phyloP scores from a whole-genome alignment of 2,329 filamentous ascomycete species.

The Epichloe sp. region DNA sequence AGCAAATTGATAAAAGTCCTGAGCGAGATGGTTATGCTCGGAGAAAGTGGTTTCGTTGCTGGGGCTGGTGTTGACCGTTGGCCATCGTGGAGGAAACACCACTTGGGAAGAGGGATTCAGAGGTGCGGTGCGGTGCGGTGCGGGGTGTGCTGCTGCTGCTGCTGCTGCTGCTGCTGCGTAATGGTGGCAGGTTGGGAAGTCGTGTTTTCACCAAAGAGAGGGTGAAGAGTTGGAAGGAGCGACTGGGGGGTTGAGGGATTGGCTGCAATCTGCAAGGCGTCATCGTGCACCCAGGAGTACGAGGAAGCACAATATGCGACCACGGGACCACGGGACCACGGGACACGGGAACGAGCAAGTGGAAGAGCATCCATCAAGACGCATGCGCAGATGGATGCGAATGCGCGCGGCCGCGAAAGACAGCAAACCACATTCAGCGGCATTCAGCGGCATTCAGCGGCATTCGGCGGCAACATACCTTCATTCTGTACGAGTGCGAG shows the following conservation, averaged over 20 bases:
- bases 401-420: background rate
- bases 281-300: background rate
- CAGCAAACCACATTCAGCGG: background rate
- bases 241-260: background rate
- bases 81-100: background rate
- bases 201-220: background rate
- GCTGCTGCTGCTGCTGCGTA: background rate
- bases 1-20: slow-evolving; percentile 14
- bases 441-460: background rate
- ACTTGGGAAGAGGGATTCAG: background rate
- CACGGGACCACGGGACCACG: background rate
- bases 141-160: background rate
- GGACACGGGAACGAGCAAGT: background rate
- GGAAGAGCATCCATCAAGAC: background rate
- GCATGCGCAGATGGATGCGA: background rate
- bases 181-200: background rate
- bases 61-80: background rate
- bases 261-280: background rate
- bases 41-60: background rate
- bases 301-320: slow-evolving; percentile 2
- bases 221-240: slow-evolving; percentile 8
- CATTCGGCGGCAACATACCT: slow-evolving; percentile 11
- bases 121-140: background rate
- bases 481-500: slow-evolving; percentile 25
- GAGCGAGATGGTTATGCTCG: background rate